Base-by-base conservation (phyloP, 1,139 yeast genomes). In the Magnusiomyces sp. region DNA sequence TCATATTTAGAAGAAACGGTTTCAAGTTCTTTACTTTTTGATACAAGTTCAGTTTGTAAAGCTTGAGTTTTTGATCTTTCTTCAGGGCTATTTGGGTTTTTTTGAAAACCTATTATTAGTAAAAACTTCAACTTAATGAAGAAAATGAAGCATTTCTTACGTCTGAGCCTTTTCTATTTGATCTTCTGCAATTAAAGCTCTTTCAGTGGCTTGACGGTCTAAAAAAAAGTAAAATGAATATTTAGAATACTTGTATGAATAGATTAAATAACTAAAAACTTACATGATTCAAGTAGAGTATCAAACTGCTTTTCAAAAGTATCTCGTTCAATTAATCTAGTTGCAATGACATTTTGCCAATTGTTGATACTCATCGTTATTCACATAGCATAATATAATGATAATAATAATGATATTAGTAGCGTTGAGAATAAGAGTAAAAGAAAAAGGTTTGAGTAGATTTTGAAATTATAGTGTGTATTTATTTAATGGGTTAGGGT, bases 161-260 rank as follows among this genome's bases (percentile, higher is more conserved):
- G 45, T 32, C 14, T 47, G 44, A 14, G 41, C 13, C 7, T 47
- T 40, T 7, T 31, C 7, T 7, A 46, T 29, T n/a, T 36, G 38
- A 5, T 14, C 37, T 45, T 53, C 55, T 11, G 54, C 50, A n/a
- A 45, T 50, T 13, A 53, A 34, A 13, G 56, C 57, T 23, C 59
- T 47, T 16, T 49, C 43, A 7, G 56, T 58, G 2, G 45, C 47
- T 39, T 20, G 29, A 7, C 43, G 38, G 27, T 49, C 54, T 51
- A 14, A 37, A 37, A 37, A 16, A 17, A 11, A 29, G 34, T 23
- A 23, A 13, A 29, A 32, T n/a, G 20, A 10, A 42, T 13, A 11
- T 23, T 23, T 23, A 10, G n/a, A 23, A 13, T 41, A 17, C 11
- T 23, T 23, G n/a, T n/a, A n/a, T n/a, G n/a, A n/a, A n/a, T n/a